Evolutionary conservation across 805 yeast species (phyloP).

Genomic region (Barnettozyma vustinii): DNA sequence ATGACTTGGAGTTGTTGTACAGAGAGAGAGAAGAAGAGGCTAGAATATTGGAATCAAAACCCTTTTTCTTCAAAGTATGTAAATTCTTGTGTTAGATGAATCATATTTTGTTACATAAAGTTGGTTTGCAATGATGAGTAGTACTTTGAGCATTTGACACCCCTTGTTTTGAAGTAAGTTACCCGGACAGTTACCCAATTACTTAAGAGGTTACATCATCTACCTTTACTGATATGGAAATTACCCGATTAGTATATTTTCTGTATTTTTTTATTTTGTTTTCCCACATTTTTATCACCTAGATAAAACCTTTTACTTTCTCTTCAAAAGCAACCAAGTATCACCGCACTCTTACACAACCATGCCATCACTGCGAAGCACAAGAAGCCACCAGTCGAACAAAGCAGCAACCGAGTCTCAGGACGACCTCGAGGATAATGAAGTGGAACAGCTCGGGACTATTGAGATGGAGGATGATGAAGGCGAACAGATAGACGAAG

Average conservation of each 20-base stretch:
- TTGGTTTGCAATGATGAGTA: too few relatives aligned
- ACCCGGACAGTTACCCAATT: too few relatives aligned
- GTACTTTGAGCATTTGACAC: too few relatives aligned
- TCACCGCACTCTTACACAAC: not conserved
- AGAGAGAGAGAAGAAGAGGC: constrained; percentile 53
- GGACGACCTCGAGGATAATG: constrained; percentile 8
- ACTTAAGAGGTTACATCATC: too few relatives aligned
- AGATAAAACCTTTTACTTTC: not conserved
- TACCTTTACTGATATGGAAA: not conserved
- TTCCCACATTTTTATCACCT: not conserved
- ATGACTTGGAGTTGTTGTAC: constrained; percentile 49
- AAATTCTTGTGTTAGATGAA: constrained; percentile 50
- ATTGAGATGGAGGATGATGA: constrained; percentile 14
- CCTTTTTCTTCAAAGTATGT: constrained; percentile 43
- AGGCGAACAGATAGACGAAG: constrained; percentile 30
- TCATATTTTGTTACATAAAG: not conserved
- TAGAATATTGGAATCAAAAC: constrained; percentile 40
- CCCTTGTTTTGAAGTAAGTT: too few relatives aligned
- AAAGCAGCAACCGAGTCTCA: constrained; percentile 1
- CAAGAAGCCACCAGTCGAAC: constrained; percentile 15
- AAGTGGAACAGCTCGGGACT: constrained; percentile 3
- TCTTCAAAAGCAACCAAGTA: not conserved
- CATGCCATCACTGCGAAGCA: constrained; percentile 23
- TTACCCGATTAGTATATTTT: not conserved
- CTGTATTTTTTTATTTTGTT: not conserved